Evolutionary conservation across 148 eudicot genomes (phyloP).

Genomic region (Rhododendron ovatum): DNA sequence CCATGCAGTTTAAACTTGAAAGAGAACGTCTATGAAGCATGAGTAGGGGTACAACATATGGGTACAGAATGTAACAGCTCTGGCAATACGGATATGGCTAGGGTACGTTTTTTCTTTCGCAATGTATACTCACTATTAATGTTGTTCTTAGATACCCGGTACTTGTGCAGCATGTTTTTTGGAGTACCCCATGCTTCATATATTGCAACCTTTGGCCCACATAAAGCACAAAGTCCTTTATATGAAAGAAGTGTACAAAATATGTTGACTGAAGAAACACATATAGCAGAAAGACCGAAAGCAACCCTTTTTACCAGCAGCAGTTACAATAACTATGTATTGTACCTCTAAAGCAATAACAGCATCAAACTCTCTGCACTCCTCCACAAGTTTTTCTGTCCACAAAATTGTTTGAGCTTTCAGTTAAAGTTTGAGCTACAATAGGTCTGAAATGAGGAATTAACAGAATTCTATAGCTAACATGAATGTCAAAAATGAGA

Average conservation of each 20-base stretch:
- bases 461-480: background rate
- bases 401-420: slow-evolving; percentile 17
- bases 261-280: background rate
- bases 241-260: background rate
- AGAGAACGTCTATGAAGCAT: background rate
- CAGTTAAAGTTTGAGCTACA: background rate
- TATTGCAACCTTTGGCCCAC: background rate
- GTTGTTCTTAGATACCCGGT: background rate
- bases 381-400: slow-evolving; percentile 87
- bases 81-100: background rate
- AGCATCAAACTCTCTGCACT: slow-evolving; percentile 72
- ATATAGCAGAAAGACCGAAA: background rate
- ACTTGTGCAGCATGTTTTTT: background rate
- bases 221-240: background rate
- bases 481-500: background rate
- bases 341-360: slow-evolving; percentile 88
- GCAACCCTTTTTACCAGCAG: background rate
- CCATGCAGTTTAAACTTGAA: background rate
- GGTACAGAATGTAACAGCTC: background rate
- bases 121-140: background rate
- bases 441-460: slow-evolving; percentile 5
- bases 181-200: background rate
- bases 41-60: background rate
- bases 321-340: background rate
- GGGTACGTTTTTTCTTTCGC: background rate